phyloP scores from a whole-genome alignment of 1,284 basidiomycete genomes.

The Rhizoctonia solani region DNA sequence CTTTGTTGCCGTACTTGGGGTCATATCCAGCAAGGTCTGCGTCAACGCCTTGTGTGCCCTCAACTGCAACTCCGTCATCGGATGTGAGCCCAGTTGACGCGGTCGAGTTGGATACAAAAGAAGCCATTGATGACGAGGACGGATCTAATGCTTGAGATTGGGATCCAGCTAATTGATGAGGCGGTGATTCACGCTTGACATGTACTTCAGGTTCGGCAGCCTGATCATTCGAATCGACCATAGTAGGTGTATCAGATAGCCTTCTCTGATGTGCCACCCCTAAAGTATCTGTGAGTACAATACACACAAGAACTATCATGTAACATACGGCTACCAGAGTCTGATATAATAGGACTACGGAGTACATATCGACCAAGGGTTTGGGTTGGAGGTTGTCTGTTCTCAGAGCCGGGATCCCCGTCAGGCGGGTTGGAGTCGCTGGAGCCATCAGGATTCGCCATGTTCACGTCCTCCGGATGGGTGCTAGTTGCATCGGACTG shows the following conservation, averaged over 20 bases:
- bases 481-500: background rate
- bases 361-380: constrained; percentile 23
- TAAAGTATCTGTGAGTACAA: background rate
- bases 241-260: constrained; percentile 20
- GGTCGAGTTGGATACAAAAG: background rate
- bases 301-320: background rate
- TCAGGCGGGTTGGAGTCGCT: background rate
- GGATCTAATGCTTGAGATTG: constrained; percentile 6
- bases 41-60: background rate
- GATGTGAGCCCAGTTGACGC: constrained; percentile 11
- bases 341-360: background rate
- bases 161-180: constrained; percentile 21
- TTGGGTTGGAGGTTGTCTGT: background rate
- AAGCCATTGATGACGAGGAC: constrained; percentile 18
- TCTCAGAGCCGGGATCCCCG: background rate
- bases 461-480: background rate
- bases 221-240: constrained; percentile 7
- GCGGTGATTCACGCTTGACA: constrained; percentile 16
- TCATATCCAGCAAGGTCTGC: constrained; percentile 26
- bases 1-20: constrained; percentile 31
- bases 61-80: background rate
- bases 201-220: background rate
- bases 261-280: background rate
- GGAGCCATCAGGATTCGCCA: background rate
- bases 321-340: constrained; percentile 2